Percentiles rank a stretch among this genome's conserved stretches.
phyloP scores from a whole-genome alignment of 805 yeast species.

The Yamadazyma takamatsuzukensis region DNA sequence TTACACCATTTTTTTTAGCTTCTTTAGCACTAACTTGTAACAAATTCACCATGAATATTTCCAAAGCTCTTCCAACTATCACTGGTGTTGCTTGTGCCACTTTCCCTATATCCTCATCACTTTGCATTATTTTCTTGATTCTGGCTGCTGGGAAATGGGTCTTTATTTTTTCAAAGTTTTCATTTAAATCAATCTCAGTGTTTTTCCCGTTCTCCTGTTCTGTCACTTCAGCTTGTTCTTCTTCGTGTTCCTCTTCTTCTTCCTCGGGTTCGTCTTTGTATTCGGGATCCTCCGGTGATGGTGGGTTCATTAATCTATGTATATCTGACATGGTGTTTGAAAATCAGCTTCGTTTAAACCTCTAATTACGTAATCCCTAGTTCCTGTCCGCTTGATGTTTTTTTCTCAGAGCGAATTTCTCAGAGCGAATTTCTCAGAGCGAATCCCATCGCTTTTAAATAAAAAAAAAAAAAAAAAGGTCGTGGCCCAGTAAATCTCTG shows the following conservation, averaged over 20 bases:
- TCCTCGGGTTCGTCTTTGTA: constrained; percentile 5
- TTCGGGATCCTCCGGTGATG: constrained; percentile 13
- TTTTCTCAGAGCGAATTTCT: too few species aligned
- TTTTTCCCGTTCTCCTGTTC: not conserved
- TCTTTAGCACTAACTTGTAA: constrained; percentile 80
- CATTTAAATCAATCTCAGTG: constrained; percentile 17
- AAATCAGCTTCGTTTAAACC: too few species aligned
- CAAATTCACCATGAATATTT: constrained; percentile 83
- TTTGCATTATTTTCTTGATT: constrained; percentile 93
- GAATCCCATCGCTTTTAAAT: too few species aligned
- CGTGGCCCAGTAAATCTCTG: too few species aligned
- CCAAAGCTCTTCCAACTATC: constrained; percentile 94
- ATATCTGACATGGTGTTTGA: constrained; percentile 12
- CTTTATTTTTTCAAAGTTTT: constrained; percentile 51
- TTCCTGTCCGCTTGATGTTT: too few species aligned
- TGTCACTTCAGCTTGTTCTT: constrained; percentile 1
- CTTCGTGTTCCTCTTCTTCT: not conserved
- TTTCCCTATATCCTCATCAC: constrained; percentile 97
- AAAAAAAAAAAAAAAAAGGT: too few species aligned
- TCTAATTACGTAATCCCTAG: too few species aligned
- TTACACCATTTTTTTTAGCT: constrained; percentile 70
- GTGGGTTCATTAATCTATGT: constrained; percentile 14
- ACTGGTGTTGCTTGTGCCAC: constrained; percentile 99
- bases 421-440: too few species aligned
- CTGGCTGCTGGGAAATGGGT: constrained; percentile 92